Evolutionary conservation across 192 early-diverging fungal species (phyloP), one percentile per base, ranked within the genome.

Genomic region (Glomus cerebriforme): DNA sequence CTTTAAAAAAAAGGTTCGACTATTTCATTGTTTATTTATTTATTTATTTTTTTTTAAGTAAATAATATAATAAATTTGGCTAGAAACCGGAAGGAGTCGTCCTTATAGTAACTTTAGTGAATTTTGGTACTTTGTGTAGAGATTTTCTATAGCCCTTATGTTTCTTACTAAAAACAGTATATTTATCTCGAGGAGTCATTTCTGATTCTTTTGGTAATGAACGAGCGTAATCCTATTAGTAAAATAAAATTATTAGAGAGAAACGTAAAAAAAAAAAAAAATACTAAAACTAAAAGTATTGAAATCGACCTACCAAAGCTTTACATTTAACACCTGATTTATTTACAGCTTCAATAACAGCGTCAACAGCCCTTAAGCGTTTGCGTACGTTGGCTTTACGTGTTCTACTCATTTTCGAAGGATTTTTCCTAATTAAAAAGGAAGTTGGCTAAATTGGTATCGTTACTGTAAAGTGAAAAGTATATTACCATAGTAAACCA

Each of bases 381-480:
- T 95, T 94, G 79, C 94, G 91, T 35, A 94, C 92, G 81, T 95
- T 95, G 71, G 92, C 93, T 76, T 95, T 95, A 73, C 93, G 90
- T 17, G 94, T 95, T 68, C 85, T 81, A 86, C 88, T 90, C 86
- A 95, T 78, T 31, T 39, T 39, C 19, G 35, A n/a, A 22, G 76
- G 76, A 15, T 27, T 67, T 54, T 78, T 78, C 76, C 76, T 78
- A 37, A 10, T 47, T 24, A 13, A 32, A 27, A 32, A 49, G n/a
- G 24, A 24, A 17, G 12, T 75, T 12, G 10, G 34, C 2, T 78
- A 31, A 45, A 35, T 64, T 66, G 0, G 19, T 15, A 27, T n/a
- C 10, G 31, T 31, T 17, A 78, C n/a, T n/a, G 2, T 27, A 49
- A 67, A 9, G 47, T 19, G 17, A 47, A 15, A 3, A 19, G 1